Evolutionary conservation across 2,329 filamentous ascomycete species (phyloP).

Genomic region (Talaromyces sp.): DNA sequence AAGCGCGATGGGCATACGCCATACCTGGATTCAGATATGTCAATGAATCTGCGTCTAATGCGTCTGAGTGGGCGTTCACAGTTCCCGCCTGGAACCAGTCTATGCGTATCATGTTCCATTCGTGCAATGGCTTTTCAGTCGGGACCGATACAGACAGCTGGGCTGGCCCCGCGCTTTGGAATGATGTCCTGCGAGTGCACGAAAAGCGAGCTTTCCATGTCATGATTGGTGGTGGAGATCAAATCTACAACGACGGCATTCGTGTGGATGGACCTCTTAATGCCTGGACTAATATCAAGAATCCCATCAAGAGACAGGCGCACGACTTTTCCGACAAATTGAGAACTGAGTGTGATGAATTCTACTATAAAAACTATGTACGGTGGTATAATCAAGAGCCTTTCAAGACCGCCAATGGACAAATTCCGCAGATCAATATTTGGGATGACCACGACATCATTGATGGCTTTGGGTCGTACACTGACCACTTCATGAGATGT

Average conservation of each 20-base stretch:
- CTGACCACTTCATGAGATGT: constrained; percentile 64
- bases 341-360: constrained; percentile 58
- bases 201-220: constrained; percentile 60
- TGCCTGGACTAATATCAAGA: constrained; percentile 59
- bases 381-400: constrained; percentile 67
- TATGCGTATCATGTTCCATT: constrained; percentile 68
- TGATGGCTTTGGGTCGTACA: constrained; percentile 65
- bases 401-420: constrained; percentile 58
- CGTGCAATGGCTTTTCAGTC: constrained; percentile 66
- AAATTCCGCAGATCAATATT: constrained; percentile 63
- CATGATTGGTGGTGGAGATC: constrained; percentile 87
- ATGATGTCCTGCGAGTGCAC: constrained; percentile 62
- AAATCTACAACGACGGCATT: constrained; percentile 75
- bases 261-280: constrained; percentile 78
- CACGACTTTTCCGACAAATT: constrained; percentile 64
- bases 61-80: constrained; percentile 51
- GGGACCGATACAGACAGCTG: constrained; percentile 62
- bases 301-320: constrained; percentile 58
- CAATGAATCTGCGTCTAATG: constrained; percentile 53
- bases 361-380: constrained; percentile 61
- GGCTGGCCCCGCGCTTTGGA: constrained; percentile 62
- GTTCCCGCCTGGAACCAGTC: constrained; percentile 60
- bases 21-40: constrained; percentile 65
- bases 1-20: constrained; percentile 75
- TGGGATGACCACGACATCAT: constrained; percentile 68